Base-by-base conservation (phyloP, 768 basidiomycete genomes). In the Fistulinella prunicolor region DNA sequence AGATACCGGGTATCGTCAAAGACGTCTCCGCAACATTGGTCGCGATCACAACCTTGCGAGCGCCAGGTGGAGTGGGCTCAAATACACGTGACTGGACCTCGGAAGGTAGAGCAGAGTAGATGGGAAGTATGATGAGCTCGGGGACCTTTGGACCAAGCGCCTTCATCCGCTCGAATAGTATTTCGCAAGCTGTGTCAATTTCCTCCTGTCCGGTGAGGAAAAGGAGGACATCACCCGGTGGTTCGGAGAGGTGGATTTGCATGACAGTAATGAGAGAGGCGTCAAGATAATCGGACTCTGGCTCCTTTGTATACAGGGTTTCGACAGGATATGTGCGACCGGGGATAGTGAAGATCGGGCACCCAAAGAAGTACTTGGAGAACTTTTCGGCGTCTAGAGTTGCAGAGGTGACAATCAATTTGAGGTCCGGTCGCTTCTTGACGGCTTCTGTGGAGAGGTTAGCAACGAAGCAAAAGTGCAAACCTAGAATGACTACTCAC, bases 351-450 rank as follows among this genome's bases (percentile, higher is more conserved):
- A 98, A 98, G 69, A 99, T 98, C 23, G 96, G 95, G 68, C 94
- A 97, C 6, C 89, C 92, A 66, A 86, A 96, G 76, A 99, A 99
- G 77, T 99, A 99, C 62, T 94, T 94, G 20, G 95, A 94, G 70
- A 99, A 99, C 74, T 98, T 98, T 70, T 97, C 95, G 46, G 96
- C 95, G 55, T 99, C 95, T n/a, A 99, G 76, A 1, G 96, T 99
- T 1, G 96, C 96, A 0, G 96, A 98, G 0, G 96, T 98, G 50
- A 98, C 95, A 55, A 99, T 98, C 49, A 99, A 77, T 65, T 98
- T 98, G 55, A 99, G 81, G 65, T 98, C 95, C 6, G 95, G 86
- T 38, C 96, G 84, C 43, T 90, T 86, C 64, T 92, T 94, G 57
- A 96, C 83, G 16, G 95, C 87, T 80, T 98, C 94, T 96, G 70